phyloP scores from a whole-genome alignment of 192 early-diverging fungal genomes.

The Podila epicladia region DNA sequence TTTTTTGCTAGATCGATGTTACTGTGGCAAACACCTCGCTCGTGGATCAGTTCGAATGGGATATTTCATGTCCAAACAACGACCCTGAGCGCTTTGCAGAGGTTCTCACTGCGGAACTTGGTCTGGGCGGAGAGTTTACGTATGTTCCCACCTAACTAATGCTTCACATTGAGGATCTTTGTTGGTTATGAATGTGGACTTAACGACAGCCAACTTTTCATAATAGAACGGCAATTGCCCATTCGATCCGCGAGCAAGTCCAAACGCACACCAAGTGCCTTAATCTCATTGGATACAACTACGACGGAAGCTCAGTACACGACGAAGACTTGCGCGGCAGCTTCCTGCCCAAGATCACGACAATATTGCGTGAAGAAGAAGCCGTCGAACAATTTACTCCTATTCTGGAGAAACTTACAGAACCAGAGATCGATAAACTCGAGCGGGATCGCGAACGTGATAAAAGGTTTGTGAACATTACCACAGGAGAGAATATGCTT shows the following conservation, averaged over 20 bases:
- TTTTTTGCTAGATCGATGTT: constrained; percentile 83
- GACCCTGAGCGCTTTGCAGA: constrained; percentile 90
- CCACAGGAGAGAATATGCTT: neutral
- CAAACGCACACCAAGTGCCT: constrained; percentile 86
- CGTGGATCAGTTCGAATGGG: constrained; percentile 97
- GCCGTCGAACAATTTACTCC: constrained; percentile 68
- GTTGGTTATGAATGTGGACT: too few relatives aligned
- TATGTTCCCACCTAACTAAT: constrained; percentile 24
- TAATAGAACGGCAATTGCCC: constrained; percentile 85
- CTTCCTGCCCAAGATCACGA: constrained; percentile 73
- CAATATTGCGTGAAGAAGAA: constrained; percentile 58
- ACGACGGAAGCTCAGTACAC: constrained; percentile 75
- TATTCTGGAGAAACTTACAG: constrained; percentile 69
- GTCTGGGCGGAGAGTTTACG: constrained; percentile 89
- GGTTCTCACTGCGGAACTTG: constrained; percentile 78
- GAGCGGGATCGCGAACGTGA: constrained; percentile 89
- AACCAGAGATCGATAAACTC: constrained; percentile 80
- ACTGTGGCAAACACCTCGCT: constrained; percentile 85
- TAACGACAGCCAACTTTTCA: neutral
- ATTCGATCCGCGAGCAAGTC: constrained; percentile 94
- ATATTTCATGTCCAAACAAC: constrained; percentile 78
- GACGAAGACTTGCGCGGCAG: constrained; percentile 81
- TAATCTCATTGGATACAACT: constrained; percentile 82
- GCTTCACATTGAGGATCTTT: neutral
- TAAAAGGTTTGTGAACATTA: constrained; percentile 48